A percentile compares a stretch with the other conserved stretches of the same genome.
phyloP scores from a whole-genome alignment of 805 yeast genomes.

The Huiozyma sinensis region DNA sequence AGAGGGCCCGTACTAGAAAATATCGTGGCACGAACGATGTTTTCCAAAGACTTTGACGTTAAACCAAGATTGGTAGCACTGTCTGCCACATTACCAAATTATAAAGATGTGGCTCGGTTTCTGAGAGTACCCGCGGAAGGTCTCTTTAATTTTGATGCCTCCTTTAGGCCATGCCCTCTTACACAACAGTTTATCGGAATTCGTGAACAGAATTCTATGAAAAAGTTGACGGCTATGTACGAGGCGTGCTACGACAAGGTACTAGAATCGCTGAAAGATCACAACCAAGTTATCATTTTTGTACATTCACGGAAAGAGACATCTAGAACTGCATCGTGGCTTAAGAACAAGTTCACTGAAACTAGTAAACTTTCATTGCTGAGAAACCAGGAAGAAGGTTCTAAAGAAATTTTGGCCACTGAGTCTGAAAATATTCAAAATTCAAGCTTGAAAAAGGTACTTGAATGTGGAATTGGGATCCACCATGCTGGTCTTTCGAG shows the following conservation, averaged over 20 bases:
- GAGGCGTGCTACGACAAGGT: conserved; percentile 82
- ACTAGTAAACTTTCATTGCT: conserved; percentile 39
- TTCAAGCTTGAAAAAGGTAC: conserved; percentile 43
- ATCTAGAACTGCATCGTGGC: conserved; percentile 65
- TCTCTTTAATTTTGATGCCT: conserved; percentile 69
- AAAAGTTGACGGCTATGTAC: conserved; percentile 72
- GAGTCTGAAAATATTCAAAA: conserved; percentile 52
- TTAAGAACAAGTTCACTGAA: conserved; percentile 51
- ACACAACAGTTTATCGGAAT: conserved; percentile 83
- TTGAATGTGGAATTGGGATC: conserved; percentile 70
- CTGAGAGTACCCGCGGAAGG: conserved; percentile 56
- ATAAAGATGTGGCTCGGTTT: conserved; percentile 74
- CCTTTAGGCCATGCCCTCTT: conserved; percentile 86
- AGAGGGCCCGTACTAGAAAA: conserved; percentile 93
- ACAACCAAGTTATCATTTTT: conserved; percentile 76
- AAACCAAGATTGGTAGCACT: conserved; percentile 68
- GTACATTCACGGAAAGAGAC: conserved; percentile 95
- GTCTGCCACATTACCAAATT: conserved; percentile 90
- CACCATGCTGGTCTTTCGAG: conserved; percentile 86
- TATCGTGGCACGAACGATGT: conserved; percentile 65
- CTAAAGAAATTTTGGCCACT: conserved; percentile 48
- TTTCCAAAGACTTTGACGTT: conserved; percentile 32
- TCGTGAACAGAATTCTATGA: conserved; percentile 71
- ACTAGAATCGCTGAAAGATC: conserved; percentile 46
- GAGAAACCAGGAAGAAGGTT: conserved; percentile 40